Evolutionary conservation across 73 alveolate genomes (phyloP), one percentile per base, ranked within the genome.

Genomic region (Paraurostyla sp.): DNA sequence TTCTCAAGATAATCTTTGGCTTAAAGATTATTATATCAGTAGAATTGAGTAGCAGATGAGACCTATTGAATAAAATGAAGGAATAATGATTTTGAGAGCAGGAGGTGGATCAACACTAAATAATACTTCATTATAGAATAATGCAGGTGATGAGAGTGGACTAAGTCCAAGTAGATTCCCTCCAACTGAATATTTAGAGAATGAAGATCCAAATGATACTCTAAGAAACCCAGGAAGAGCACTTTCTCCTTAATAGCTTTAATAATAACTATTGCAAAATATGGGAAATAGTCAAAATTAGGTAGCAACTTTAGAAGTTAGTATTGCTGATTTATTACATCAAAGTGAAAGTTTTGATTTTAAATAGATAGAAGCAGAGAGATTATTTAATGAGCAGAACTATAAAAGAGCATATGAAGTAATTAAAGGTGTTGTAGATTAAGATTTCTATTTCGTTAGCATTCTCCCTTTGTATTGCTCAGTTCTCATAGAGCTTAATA

Each of bases 381-480:
- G 95, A 75, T 91, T 85, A 36, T 97, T 93, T 80, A 94, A 96
- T 90, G 95, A 95, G 52, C 93, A 97, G 84, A 98, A 98, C 82
- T 96, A 93, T 68, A 73, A 94, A 25, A 96, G 94, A 78, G 98
- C 99, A 16, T 97, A 95, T 89, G 98, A 98, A 62, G 83, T 97
- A 45, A 88, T 97, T 9, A 94, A 91, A 80, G 92, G 88, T 69
- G 94, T 97, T 54, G 95, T 96, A 7, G 97, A 96, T 68, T 96
- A 94, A 11, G 99, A 98, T 88, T 94, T 96, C 48, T 97, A 97
- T 68, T 95, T 94, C 82, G 91, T 97, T 56, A 96, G 92, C 40
- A 94, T 96, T 15, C 95, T 98, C 32, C 99, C 99, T n/a, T 81
- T 97, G 65, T 94, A 95, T 73, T 97, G 99, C 71, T 94, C 98